Conservation (phyloP, 768 basidiomycete genomes). For the Termitomyces sp. region DNA sequence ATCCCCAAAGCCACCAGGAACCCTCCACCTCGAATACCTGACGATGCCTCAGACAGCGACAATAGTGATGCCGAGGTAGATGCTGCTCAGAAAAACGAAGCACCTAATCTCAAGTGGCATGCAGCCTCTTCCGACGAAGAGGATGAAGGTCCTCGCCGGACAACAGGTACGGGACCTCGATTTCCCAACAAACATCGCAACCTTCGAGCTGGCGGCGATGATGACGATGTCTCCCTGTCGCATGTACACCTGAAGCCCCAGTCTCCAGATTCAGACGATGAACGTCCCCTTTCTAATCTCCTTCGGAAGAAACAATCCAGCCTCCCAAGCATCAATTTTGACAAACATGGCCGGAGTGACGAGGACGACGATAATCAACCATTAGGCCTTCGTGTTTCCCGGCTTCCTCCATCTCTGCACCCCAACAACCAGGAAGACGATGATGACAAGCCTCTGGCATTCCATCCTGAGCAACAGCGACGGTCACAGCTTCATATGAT, state of each 20-base stretch:
- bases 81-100: constrained; percentile 6
- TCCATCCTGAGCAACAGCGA: constrained; percentile 78
- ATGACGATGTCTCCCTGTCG: constrained; percentile 72
- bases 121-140: constrained; percentile 61
- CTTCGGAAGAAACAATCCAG: constrained; percentile 40
- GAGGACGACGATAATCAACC: constrained; percentile 70
- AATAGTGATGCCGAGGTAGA: constrained; percentile 31
- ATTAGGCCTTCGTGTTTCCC: constrained; percentile 63
- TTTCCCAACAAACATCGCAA: constrained; percentile 29
- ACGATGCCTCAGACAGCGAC: constrained; percentile 51
- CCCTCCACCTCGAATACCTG: constrained; percentile 30
- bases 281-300: constrained; percentile 62
- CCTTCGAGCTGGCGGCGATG: constrained; percentile 40
- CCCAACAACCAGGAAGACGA: constrained; percentile 38
- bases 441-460: constrained; percentile 64
- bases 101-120: constrained; percentile 31
- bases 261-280: constrained; percentile 56
- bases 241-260: constrained; percentile 44
- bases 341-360: constrained; percentile 27
- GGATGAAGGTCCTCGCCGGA: constrained; percentile 49
- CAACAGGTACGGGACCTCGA: constrained; percentile 53
- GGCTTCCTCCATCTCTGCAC: constrained; percentile 24
- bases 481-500: constrained; percentile 61
- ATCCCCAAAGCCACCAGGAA: constrained; percentile 33
- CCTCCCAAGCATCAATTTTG: constrained; percentile 38